Evolutionary conservation across 179 eudicot genomes (phyloP).

Genomic region (Silene coronaria): DNA sequence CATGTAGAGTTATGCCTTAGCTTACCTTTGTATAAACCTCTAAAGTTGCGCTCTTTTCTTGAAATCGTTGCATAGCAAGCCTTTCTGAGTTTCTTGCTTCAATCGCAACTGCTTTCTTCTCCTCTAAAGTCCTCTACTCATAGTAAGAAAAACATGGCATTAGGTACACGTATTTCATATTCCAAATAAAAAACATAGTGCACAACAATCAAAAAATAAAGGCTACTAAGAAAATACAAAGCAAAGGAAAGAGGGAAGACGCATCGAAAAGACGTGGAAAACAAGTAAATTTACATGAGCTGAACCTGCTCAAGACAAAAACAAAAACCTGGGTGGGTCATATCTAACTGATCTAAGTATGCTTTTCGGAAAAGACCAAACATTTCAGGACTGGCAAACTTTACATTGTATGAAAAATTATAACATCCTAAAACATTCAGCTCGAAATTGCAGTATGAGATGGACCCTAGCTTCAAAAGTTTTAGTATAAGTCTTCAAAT

Average conservation of each 20-base stretch:
- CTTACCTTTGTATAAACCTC: conserved; percentile 82
- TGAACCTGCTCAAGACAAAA: background rate
- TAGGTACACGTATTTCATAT: background rate
- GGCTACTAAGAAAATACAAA: background rate
- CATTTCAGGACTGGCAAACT: background rate
- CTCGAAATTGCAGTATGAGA: background rate
- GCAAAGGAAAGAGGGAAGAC: background rate
- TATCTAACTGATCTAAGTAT: background rate
- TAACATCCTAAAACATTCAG: background rate
- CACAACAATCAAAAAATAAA: background rate
- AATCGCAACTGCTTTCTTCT: conserved; percentile 52
- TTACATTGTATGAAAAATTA: background rate
- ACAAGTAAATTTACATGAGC: background rate
- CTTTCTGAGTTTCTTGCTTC: conserved; percentile 78
- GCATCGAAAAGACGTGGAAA: background rate
- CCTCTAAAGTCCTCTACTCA: conserved; percentile 71
- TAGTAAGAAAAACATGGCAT: conserved; percentile 12
- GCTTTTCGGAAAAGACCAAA: background rate
- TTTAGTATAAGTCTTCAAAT: background rate
- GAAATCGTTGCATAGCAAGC: conserved; percentile 55
- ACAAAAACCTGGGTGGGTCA: background rate
- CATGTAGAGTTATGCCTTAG: background rate
- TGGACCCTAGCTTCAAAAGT: background rate
- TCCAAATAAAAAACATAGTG: background rate
- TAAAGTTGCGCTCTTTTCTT: conserved; percentile 55